Conservation (phyloP, 108 stramenopile genomes). For the Aurantiochytrium sp. region DNA sequence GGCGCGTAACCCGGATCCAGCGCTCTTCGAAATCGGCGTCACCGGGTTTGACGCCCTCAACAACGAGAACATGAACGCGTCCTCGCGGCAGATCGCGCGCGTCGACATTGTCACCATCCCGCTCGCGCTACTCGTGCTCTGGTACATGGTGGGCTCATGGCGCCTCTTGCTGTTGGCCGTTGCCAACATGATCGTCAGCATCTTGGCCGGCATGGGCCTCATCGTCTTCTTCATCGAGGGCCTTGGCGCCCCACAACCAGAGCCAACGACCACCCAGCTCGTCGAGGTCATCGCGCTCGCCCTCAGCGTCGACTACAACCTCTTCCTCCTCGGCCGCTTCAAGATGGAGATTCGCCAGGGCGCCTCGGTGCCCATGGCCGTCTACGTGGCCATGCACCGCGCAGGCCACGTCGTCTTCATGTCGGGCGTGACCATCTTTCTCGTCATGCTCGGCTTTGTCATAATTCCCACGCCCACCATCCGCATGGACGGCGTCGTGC, state of each 20-base stretch:
- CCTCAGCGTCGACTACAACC: neutral
- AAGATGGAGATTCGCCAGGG: neutral
- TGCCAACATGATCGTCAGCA: neutral
- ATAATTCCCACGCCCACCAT: neutral
- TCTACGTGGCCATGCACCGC: constrained; percentile 5
- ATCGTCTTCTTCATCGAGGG: neutral
- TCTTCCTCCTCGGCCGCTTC: constrained; percentile 17
- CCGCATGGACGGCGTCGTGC: neutral
- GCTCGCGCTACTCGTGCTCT: neutral
- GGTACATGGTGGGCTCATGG: constrained; percentile 15
- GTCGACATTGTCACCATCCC: constrained; percentile 26
- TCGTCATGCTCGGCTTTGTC: constrained; percentile 14
- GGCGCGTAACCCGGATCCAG: neutral
- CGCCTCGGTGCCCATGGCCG: neutral
- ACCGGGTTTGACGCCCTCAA: constrained; percentile 25
- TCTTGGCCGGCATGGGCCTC: neutral
- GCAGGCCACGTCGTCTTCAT: neutral
- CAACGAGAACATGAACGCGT: neutral
- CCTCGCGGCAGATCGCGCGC: neutral
- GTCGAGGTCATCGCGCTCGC: neutral
- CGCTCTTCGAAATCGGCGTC: neutral
- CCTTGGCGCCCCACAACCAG: constrained; percentile 20
- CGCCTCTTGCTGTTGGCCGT: neutral
- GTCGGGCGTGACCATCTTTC: neutral
- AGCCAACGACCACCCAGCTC: neutral